These are phyloP conservation scores for Phoma sp. DNA, from an alignment of 2,329 filamentous ascomycete species.

Conservation along the genomic window DNA sequence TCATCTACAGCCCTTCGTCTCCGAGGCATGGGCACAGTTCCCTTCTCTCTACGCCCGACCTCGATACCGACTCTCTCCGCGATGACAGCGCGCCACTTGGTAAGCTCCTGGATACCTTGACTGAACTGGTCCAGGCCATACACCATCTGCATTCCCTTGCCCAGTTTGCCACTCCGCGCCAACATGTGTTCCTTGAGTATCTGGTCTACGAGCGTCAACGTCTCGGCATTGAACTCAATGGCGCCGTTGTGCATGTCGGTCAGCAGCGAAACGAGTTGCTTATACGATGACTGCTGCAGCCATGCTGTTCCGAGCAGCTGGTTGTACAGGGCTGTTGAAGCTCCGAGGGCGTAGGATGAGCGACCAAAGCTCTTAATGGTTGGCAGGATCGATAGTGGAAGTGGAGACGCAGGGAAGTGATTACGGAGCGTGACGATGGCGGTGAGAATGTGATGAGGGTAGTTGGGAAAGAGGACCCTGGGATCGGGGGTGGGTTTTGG, in stretches of 20 bases:
- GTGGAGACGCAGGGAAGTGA: conserved; percentile 65
- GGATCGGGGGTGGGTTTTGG: conserved; percentile 45
- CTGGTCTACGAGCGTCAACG: conserved; percentile 48
- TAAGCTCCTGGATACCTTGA: conserved; percentile 38
- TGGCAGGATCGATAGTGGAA: conserved; percentile 68
- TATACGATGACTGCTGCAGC: conserved; percentile 64
- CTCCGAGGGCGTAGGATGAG: conserved; percentile 73
- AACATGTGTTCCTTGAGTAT: conserved; percentile 39
- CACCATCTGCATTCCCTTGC: conserved; percentile 36
- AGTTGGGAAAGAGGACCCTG: conserved; percentile 67
- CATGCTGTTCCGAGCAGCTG: conserved; percentile 68
- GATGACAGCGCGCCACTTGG: conserved; percentile 44
- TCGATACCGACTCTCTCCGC: conserved; percentile 35
- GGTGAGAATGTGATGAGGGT: conserved; percentile 65
- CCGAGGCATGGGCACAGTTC: conserved; percentile 7
- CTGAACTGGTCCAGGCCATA: conserved; percentile 45
- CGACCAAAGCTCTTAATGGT: conserved; percentile 71
- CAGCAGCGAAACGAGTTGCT: conserved; percentile 61
- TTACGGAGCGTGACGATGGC: conserved; percentile 64
- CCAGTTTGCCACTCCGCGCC: conserved; percentile 32
- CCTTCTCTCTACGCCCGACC: conserved; percentile 6
- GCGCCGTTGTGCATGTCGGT: conserved; percentile 71
- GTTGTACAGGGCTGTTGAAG: conserved; percentile 73
- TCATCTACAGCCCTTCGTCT: background rate
- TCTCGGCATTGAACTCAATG: conserved; percentile 61